Conservation (phyloP, 805 yeast genomes). For the Schwanniomyces pseudopolymorphus region DNA sequence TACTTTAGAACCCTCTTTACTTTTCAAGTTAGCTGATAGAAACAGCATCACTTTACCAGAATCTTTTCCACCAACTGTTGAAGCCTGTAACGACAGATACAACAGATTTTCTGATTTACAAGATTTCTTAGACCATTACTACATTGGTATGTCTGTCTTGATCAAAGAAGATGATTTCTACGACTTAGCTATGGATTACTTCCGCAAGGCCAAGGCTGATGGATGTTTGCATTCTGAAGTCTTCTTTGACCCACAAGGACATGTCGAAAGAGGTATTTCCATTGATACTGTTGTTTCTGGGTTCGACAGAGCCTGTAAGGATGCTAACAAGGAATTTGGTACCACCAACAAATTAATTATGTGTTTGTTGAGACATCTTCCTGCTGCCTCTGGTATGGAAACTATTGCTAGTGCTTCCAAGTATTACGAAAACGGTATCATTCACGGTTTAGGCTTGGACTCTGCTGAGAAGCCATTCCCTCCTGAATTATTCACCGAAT, state of each 20-base stretch:
- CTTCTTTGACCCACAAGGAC: slow-evolving; percentile 86
- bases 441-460: slow-evolving; percentile 80
- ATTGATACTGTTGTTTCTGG: slow-evolving; percentile 65
- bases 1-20: slow-evolving; percentile 8
- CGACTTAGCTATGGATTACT: slow-evolving; percentile 75
- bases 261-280: slow-evolving; percentile 62
- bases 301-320: slow-evolving; percentile 63
- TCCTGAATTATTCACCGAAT: slow-evolving; percentile 64
- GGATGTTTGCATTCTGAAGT: slow-evolving; percentile 72
- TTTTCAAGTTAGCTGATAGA: slow-evolving; percentile 33
- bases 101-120: slow-evolving; percentile 64
- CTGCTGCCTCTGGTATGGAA: slow-evolving; percentile 55
- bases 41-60: slow-evolving; percentile 58
- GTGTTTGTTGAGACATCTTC: slow-evolving; percentile 79
- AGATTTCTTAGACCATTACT: slow-evolving; percentile 76
- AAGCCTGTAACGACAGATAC: slow-evolving; percentile 59
- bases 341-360: slow-evolving; percentile 71
- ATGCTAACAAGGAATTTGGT: slow-evolving; percentile 58
- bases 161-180: slow-evolving; percentile 69
- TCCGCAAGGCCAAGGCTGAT: slow-evolving; percentile 55
- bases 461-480: slow-evolving; percentile 79
- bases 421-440: slow-evolving; percentile 54
- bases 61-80: slow-evolving; percentile 59
- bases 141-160: slow-evolving; percentile 79
- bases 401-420: slow-evolving; percentile 55